Conservation (phyloP, 1,284 basidiomycete genomes). For the Marasmius tenuissimus region DNA sequence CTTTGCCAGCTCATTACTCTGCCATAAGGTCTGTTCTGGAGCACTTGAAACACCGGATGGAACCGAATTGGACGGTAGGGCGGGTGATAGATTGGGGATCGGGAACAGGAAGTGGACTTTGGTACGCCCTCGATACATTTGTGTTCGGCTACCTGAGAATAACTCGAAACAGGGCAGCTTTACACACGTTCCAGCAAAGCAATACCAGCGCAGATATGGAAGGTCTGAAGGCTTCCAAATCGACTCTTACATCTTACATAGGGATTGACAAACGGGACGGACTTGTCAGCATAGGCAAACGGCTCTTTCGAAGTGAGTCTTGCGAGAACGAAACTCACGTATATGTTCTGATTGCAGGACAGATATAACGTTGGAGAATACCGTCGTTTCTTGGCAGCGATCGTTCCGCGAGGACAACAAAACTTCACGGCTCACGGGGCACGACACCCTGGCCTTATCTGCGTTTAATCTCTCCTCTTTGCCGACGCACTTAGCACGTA, state of each 20-base stretch:
- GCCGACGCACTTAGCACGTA: slow-evolving; percentile 60
- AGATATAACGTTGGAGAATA: slow-evolving; percentile 48
- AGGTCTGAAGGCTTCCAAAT: slow-evolving; percentile 41
- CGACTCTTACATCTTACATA: slow-evolving; percentile 58
- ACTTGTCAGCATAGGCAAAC: slow-evolving; percentile 63
- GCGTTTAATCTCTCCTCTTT: slow-evolving; percentile 85
- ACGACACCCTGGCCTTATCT: slow-evolving; percentile 73
- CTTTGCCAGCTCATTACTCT: slow-evolving; percentile 76
- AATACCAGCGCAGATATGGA: slow-evolving; percentile 24
- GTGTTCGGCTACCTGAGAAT: background rate
- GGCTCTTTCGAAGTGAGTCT: slow-evolving; percentile 53
- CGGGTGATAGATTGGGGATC: slow-evolving; percentile 76
- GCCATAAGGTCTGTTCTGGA: slow-evolving; percentile 66
- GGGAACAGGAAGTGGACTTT: slow-evolving; percentile 72
- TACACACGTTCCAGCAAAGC: slow-evolving; percentile 58
- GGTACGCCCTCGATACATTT: slow-evolving; percentile 42
- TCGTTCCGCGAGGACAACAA: slow-evolving; percentile 49
- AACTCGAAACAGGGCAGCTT: slow-evolving; percentile 52
- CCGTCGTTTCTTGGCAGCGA: slow-evolving; percentile 56
- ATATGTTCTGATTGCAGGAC: background rate
- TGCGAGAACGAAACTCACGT: background rate
- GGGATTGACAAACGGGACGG: slow-evolving; percentile 75
- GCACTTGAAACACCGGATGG: slow-evolving; percentile 62
- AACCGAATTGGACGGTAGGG: slow-evolving; percentile 54
- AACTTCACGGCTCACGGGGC: slow-evolving; percentile 35